Evolutionary conservation across 2,329 filamentous ascomycete genomes (phyloP).

Genomic region (Trichoderma simmonsii): DNA sequence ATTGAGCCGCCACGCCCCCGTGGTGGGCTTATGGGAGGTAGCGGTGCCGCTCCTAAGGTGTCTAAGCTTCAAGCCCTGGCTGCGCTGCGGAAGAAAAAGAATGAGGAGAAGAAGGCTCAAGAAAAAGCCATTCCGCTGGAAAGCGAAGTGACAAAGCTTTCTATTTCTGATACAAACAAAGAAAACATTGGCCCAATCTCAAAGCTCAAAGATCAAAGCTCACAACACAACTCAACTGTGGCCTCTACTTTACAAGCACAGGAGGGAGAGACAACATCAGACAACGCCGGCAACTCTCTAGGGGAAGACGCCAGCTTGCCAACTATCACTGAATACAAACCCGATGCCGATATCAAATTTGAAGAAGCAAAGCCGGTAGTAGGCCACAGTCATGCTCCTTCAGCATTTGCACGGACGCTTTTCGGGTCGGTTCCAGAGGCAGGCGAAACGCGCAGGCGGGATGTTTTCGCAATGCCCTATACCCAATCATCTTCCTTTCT

Average conservation of each 20-base stretch:
- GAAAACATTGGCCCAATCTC: slow-evolving; percentile 26
- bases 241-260: background rate
- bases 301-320: background rate
- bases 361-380: slow-evolving; percentile 20
- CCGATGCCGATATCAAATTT: background rate
- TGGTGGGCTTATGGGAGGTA: slow-evolving; percentile 75
- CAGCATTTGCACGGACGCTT: slow-evolving; percentile 55
- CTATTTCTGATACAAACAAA: slow-evolving; percentile 30
- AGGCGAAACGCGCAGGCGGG: slow-evolving; percentile 29
- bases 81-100: slow-evolving; percentile 80
- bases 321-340: background rate
- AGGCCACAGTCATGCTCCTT: slow-evolving; percentile 39
- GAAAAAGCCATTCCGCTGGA: slow-evolving; percentile 28
- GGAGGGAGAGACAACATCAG: background rate
- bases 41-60: slow-evolving; percentile 62
- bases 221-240: background rate
- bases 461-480: slow-evolving; percentile 47
- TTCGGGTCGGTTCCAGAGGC: slow-evolving; percentile 42
- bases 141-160: slow-evolving; percentile 31
- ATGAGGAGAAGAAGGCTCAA: slow-evolving; percentile 54
- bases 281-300: background rate
- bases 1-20: slow-evolving; percentile 53
- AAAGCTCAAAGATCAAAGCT: background rate
- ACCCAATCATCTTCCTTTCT: slow-evolving; percentile 47
- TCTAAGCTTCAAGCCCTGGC: slow-evolving; percentile 91